Evolutionary conservation across 805 yeast species (phyloP), one percentile per base, ranked within the genome.

Genomic region (Limtongozyma cylindracea): DNA sequence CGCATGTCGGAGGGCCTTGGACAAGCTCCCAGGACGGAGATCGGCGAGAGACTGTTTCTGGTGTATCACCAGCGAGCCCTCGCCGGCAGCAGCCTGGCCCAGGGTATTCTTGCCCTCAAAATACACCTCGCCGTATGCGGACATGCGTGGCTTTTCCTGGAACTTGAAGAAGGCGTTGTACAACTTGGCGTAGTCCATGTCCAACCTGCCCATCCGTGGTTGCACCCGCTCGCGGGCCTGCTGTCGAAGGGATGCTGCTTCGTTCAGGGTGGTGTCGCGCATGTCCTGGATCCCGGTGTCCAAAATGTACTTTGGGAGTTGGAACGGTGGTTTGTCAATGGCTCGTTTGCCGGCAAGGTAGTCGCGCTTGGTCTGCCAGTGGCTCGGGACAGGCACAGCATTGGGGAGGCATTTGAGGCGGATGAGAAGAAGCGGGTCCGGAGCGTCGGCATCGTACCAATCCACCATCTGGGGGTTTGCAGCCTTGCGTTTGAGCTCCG

Each of bases 231-330:
- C 84, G 28, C 95, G 55, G 39, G 69, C 70, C 35, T 60, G 55
- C 34, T 74, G 84, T 36, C 72, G 67, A 31, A 78, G 38, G 1
- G 66, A 53, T n/a, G n/a, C n/a, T n/a, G n/a, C n/a, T n/a, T n/a
- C n/a, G 8, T 59, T 46, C 11, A 59, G 66, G 20, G 66, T 67
- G 2, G 66, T 61, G 25, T 65, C 62, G 38, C 95, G 59, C 91
- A 84, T 73, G 24, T 74, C 80, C 29, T 65, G 58, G 13, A 84
- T 80, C 2, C 93, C 93, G 0, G 95, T 82, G 23, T 65, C 77
- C 18, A 48, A 53, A 19, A 88, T 77, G 32, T 62, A 73, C 19
- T 62, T 54, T 0, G 96, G 96, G 11, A 84, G 49, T 34, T 63
- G 62, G 37, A 74, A 84, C 1, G 80, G 77, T 7, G 57, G 56